These are phyloP conservation scores for Kickxella alabastrina DNA, from an alignment of 192 early-diverging fungal genomes.

Conservation along the genomic window DNA sequence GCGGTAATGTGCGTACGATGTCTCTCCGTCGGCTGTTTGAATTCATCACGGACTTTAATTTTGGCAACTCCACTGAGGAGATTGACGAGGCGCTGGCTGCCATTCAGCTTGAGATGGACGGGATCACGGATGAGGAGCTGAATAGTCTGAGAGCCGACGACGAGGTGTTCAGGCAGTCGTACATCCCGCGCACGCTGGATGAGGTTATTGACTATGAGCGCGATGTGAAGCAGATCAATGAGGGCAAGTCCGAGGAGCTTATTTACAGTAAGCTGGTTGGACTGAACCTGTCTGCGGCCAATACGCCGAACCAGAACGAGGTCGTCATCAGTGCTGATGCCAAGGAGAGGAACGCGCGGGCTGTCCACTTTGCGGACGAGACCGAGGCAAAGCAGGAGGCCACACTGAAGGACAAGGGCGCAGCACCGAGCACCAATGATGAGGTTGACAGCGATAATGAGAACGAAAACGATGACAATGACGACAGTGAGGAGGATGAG, in stretches of 20 bases:
- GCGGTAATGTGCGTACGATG: conserved; percentile 64
- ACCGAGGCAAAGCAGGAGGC: not conserved
- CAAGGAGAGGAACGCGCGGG: conserved; percentile 50
- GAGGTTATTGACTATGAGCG: conserved; percentile 86
- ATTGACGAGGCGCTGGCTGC: conserved; percentile 69
- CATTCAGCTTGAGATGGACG: conserved; percentile 52
- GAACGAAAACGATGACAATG: too few species aligned
- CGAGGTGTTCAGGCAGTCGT: conserved; percentile 86
- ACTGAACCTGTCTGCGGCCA: conserved; percentile 53
- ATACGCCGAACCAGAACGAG: conserved; percentile 12
- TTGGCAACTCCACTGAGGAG: conserved; percentile 57
- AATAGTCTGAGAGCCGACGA: conserved; percentile 67
- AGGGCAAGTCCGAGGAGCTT: conserved; percentile 66
- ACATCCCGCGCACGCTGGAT: conserved; percentile 86
- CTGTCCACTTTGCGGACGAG: conserved; percentile 28
- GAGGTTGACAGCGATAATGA: conserved; percentile 24
- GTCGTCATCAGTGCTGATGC: not conserved
- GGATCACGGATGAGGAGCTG: conserved; percentile 47
- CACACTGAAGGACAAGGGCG: not conserved
- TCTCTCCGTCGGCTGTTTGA: conserved; percentile 83
- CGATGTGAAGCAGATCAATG: conserved; percentile 70
- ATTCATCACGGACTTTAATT: conserved; percentile 69
- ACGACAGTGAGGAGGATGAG: not conserved
- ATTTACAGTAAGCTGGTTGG: conserved; percentile 56
- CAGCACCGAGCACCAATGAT: not conserved